Base-by-base conservation (phyloP, 345 rosid genomes). In the Trapa incisa region DNA sequence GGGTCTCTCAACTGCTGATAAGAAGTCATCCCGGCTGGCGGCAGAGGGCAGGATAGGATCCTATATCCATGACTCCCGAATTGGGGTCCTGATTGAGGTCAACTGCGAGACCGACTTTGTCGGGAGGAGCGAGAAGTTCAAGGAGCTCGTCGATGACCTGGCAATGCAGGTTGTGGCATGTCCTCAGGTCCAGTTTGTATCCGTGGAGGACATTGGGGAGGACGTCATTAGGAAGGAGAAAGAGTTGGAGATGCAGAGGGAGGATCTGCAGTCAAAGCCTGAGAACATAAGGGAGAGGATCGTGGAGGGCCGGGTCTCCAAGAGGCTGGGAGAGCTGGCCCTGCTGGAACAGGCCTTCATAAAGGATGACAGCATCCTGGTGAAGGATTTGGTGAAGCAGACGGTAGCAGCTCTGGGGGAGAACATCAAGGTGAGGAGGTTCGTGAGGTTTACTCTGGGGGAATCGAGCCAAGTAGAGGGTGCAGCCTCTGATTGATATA, bases 21-120 rank as follows among this genome's bases (percentile, higher is more conserved):
- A 94, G 81, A 94, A 94, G 78, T 94, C 96, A 47, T 83, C 92
- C 77, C 71, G 97, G 47, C 91, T 91, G 68, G 97, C 96, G 52
- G 97, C 97, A 0, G 97, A 94, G 81, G 99, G 99, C 67, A 83
- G 98, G 73, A 88, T 93, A 6, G 89, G 98, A 17, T 79, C 96
- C 68, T 93, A 93, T 76, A 86, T 90, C 74, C 99, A 94, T 42
- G 97, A 94, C 74, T 71, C 92, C 11, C 88, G 95, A 50, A 94
- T 91, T 11, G 99, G 97, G 65, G 95, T 88, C 47, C 80, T 94
- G 64, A 80, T 94, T 13, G 97, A 93, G 84, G 95, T 93, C 71
- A 90, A 93, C 75, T 88, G 94, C 36, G 98, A 94, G 78, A 90
- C 99, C 0, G 99, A 94, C 75, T 94, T 94, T 39, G 95, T 94